phyloP scores from a whole-genome alignment of 2,329 filamentous ascomycete genomes.

The Colletotrichum sp. region DNA sequence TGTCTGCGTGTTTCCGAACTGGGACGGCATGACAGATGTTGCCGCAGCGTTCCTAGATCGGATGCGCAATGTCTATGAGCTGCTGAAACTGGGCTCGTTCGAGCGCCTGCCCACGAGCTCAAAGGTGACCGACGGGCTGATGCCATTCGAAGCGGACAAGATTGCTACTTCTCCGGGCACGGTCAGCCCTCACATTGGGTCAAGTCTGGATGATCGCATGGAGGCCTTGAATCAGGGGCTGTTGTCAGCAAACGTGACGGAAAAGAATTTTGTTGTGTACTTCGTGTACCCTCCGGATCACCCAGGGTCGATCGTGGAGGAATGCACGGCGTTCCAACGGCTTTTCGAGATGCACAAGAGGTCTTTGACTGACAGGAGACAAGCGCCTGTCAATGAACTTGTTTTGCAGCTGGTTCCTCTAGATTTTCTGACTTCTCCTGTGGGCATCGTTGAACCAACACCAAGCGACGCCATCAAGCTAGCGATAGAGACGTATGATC shows the following conservation, averaged over 20 bases:
- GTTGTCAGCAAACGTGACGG: constrained; percentile 42
- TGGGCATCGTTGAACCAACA: constrained; percentile 66
- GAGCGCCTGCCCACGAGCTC: constrained; percentile 48
- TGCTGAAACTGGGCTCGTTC: constrained; percentile 73
- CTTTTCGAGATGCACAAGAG: constrained; percentile 70
- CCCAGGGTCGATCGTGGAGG: constrained; percentile 67
- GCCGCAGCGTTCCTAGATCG: constrained; percentile 70
- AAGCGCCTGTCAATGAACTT: constrained; percentile 63
- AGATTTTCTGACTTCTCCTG: constrained; percentile 68
- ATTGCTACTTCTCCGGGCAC: constrained; percentile 25
- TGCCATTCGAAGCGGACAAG: constrained; percentile 55
- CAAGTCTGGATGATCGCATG: constrained; percentile 53
- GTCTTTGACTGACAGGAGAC: constrained; percentile 47
- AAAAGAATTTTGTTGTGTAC: constrained; percentile 75
- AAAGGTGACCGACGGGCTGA: constrained; percentile 51
- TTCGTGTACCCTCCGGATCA: constrained; percentile 73
- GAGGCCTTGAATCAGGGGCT: constrained; percentile 53
- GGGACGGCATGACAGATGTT: constrained; percentile 65
- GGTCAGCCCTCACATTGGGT: constrained; percentile 8
- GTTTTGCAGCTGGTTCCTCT: constrained; percentile 78
- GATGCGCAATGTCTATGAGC: constrained; percentile 75
- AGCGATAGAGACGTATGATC: constrained; percentile 79
- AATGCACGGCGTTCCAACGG: constrained; percentile 75
- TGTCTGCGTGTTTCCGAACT: constrained; percentile 73
- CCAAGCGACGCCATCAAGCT: constrained; percentile 65